Conservation (phyloP, 1,284 basidiomycete species). For the Ustilago xerochloae region DNA sequence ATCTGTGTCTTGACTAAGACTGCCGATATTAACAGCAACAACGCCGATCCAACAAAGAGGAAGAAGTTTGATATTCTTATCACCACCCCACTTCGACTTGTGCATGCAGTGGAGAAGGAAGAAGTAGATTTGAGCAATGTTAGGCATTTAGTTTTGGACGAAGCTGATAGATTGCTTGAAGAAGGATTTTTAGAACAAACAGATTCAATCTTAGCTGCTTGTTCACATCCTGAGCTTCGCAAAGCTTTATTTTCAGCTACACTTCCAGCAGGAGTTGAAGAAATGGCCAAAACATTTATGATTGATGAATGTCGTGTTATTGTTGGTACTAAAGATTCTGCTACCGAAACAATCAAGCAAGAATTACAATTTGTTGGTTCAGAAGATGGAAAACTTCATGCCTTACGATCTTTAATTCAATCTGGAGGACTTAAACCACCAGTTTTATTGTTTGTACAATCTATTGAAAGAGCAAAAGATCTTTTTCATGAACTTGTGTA, state of each 20-base stretch:
- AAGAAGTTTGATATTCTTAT: slow-evolving; percentile 63
- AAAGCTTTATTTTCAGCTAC: slow-evolving; percentile 96
- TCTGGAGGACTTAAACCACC: slow-evolving; percentile 87
- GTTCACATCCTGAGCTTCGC: slow-evolving; percentile 78
- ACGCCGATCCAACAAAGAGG: slow-evolving; percentile 31
- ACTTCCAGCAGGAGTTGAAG: slow-evolving; percentile 87
- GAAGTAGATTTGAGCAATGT: slow-evolving; percentile 61
- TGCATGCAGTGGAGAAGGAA: slow-evolving; percentile 61
- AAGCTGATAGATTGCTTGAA: slow-evolving; percentile 76
- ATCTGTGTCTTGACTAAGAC: slow-evolving; percentile 61
- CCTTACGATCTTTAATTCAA: slow-evolving; percentile 80
- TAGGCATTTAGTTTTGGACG: slow-evolving; percentile 60
- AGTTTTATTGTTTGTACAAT: slow-evolving; percentile 90
- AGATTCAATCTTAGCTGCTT: slow-evolving; percentile 86
- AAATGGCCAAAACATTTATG: slow-evolving; percentile 85
- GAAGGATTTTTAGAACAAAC: slow-evolving; percentile 87
- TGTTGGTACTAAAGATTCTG: slow-evolving; percentile 76
- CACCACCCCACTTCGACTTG: slow-evolving; percentile 64
- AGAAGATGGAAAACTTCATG: slow-evolving; percentile 88
- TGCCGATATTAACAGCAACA: slow-evolving; percentile 26
- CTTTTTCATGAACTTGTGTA: slow-evolving; percentile 87
- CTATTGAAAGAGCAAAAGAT: slow-evolving; percentile 88
- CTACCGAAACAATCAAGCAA: slow-evolving; percentile 82
- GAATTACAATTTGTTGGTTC: slow-evolving; percentile 89
- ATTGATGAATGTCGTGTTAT: slow-evolving; percentile 62